These are phyloP conservation scores for bread wheat (Triticum aestivum) DNA, from an alignment of 176 grass and related monocot species.

Conservation along the genomic window IWGSC_CS_RefSeq_v2.1 NC_057811.1:175506127-175506626, in stretches of 20 bases:
- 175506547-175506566: not conserved
- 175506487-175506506: not conserved
- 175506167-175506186: slow-evolving; percentile 12
- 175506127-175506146: slow-evolving; percentile 7
- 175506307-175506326: not conserved
- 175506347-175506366: not conserved
- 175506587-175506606: no score
- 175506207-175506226: not conserved
- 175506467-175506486: not conserved
- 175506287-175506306: not conserved
- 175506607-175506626: no score
- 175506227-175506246: not conserved
- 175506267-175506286: not conserved
- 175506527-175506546: slow-evolving; percentile 27
- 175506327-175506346: not conserved
- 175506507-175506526: slow-evolving; percentile 19
- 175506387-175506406: not conserved
- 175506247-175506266: not conserved
- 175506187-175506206: not conserved
- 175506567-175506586: no score
- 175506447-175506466: not conserved
- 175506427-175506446: not conserved
- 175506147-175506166: not conserved
- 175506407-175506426: not conserved
- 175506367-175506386: not conserved